Conservation (phyloP, 805 yeast species). For the Geotrichum ghanense region DNA sequence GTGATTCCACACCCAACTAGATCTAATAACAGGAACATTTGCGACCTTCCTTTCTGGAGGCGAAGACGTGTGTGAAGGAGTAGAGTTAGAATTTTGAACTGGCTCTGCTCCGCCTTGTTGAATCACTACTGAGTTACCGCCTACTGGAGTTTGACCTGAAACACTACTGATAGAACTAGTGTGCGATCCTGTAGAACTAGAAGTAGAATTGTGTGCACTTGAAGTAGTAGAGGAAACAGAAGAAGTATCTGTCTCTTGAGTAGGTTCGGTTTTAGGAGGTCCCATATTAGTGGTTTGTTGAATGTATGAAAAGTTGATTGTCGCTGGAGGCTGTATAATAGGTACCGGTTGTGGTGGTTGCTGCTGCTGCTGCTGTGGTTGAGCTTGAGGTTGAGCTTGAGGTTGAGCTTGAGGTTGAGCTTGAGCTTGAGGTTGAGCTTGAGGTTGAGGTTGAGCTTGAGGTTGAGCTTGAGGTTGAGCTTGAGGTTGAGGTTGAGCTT, state of each 20-base stretch:
- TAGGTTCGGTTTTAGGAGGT: neutral
- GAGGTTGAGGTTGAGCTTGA: neutral
- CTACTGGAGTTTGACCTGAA: neutral
- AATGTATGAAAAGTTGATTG: neutral
- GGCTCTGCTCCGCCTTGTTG: neutral
- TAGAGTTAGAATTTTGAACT: neutral
- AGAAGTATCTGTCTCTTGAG: neutral
- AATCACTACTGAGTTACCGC: neutral
- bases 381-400: neutral
- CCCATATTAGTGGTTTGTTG: neutral
- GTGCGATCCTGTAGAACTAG: neutral
- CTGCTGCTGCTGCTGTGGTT: neutral
- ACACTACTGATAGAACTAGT: neutral
- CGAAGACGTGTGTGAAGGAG: no score
- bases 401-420: neutral
- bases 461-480: neutral
- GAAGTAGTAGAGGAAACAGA: neutral
- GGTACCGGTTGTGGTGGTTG: neutral
- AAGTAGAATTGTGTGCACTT: neutral
- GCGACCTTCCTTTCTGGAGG: no score
- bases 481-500: neutral
- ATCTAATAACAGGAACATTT: neutral
- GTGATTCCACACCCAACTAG: slow-evolving; percentile 3
- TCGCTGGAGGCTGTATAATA: neutral
- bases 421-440: neutral